These are phyloP conservation scores for Lentinula detonsa DNA, from an alignment of 768 basidiomycete species.

Conservation along the genomic window DNA sequence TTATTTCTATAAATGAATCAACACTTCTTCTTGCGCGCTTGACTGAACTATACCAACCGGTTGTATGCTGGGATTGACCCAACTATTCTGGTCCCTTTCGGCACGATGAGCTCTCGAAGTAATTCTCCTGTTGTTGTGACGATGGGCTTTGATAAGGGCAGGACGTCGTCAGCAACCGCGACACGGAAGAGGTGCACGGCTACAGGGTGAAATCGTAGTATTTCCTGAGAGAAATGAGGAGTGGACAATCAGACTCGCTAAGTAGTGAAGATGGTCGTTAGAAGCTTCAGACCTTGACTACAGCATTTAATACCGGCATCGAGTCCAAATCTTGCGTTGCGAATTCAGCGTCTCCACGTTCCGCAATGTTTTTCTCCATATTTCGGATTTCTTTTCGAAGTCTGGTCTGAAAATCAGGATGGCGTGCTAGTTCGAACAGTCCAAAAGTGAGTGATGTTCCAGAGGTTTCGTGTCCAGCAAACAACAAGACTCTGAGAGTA, in stretches of 20 bases:
- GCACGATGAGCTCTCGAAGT: constrained; percentile 24
- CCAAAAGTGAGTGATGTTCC: background rate
- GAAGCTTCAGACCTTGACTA: background rate
- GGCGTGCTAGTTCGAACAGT: background rate
- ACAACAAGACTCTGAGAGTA: background rate
- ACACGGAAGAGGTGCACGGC: constrained; percentile 28
- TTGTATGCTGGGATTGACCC: constrained; percentile 30
- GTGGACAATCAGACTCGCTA: background rate
- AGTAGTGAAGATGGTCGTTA: no score
- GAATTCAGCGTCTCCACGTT: background rate
- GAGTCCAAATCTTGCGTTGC: background rate
- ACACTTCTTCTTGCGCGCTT: constrained; percentile 13
- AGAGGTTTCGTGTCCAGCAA: background rate
- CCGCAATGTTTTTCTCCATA: background rate
- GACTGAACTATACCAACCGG: constrained; percentile 19
- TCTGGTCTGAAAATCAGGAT: background rate
- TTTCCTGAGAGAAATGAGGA: constrained; percentile 28
- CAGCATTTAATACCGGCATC: background rate
- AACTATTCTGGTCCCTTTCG: constrained; percentile 26
- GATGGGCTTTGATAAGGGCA: constrained; percentile 36
- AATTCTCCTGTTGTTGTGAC: constrained; percentile 24
- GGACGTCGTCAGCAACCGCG: constrained; percentile 35
- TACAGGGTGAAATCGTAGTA: constrained; percentile 36
- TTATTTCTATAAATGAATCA: constrained; percentile 15
- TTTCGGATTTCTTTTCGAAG: background rate